Base-by-base conservation (phyloP, 106 monocot genomes). In the Amphibolis antarctica region DNA sequence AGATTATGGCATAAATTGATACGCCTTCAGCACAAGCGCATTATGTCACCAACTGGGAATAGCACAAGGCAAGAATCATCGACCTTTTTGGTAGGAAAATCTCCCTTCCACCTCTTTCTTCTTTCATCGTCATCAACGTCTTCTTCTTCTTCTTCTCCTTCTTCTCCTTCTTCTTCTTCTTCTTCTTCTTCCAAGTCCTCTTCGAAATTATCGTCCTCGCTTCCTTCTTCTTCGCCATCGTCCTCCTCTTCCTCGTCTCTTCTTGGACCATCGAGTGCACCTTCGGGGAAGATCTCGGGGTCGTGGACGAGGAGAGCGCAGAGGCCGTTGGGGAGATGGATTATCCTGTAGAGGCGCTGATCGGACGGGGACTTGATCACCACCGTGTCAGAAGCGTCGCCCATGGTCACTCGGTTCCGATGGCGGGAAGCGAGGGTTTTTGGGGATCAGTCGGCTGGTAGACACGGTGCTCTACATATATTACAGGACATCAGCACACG, bases 201-300 rank as follows among this genome's bases (percentile, higher is more conserved):
- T 0, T 73, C 73, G 0, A 66, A 71, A 5, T 52, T 78, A 5
- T 55, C 57, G 10, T 64, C 65, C 17, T 80, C 76, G 0, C 71
- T 65, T 0, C 63, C 66, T 13, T 53, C 46, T 5, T 74, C 84
- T 1, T 53, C 80, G 0, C 49, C 72, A 14, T 54, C 65, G 18
- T 55, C 71, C n/a, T 11, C 44, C 5, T 45, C 49, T 31, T 66
- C 66, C 17, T 15, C 28, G 12, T 29, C 20, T 24, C 10, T 28
- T 43, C 19, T 43, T 42, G 53, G 17, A 20, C 44, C 50, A 42
- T 67, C 76, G 18, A 22, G 31, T 15, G 26, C 17, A 49, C 81
- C 77, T 19, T 78, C 85, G 44, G 85, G 75, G 71, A 81, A 94
- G 75, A 94, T 94, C 79, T 94, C 93, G 55, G 93, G 93, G 62